phyloP scores from a whole-genome alignment of 225 moss, liverwort and hornwort genomes.

The Sphagnum contortum region DNA sequence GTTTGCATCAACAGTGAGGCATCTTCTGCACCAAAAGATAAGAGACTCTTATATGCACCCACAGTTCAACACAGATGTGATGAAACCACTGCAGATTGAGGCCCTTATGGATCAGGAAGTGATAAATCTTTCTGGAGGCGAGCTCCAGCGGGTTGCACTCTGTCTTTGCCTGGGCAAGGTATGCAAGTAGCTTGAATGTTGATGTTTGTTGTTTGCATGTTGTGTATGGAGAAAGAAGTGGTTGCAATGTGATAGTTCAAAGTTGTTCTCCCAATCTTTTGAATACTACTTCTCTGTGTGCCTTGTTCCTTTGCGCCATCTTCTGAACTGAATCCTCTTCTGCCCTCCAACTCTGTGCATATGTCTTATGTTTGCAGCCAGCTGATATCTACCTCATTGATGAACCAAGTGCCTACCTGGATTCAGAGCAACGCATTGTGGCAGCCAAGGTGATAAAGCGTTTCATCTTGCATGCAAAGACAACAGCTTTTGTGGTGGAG shows the following conservation, averaged over 20 bases:
- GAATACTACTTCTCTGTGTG: too few species aligned
- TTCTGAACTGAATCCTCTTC: too few species aligned
- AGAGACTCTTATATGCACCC: slow-evolving; percentile 98
- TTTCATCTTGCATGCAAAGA: slow-evolving; percentile 94
- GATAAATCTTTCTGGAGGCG: slow-evolving; percentile 84
- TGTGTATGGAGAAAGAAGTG: too few species aligned
- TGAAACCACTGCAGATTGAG: slow-evolving; percentile 92
- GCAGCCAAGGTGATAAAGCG: slow-evolving; percentile 95
- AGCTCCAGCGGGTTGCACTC: slow-evolving; percentile 86
- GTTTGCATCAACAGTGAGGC: slow-evolving; percentile 60
- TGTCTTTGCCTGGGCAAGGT: slow-evolving; percentile 98
- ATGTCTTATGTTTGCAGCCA: slow-evolving; percentile 41
- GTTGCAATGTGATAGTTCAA: too few species aligned
- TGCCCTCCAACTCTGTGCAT: too few species aligned
- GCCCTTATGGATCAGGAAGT: slow-evolving; percentile 92
- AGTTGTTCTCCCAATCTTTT: too few species aligned
- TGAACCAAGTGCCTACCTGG: slow-evolving; percentile 95
- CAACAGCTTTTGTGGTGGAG: slow-evolving; percentile 97
- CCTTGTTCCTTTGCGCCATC: too few species aligned
- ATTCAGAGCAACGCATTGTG: slow-evolving; percentile 97
- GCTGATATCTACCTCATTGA: slow-evolving; percentile 96
- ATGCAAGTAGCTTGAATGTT: background rate
- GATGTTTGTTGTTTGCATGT: too few species aligned
- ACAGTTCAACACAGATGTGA: slow-evolving; percentile 90
- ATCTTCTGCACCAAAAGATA: slow-evolving; percentile 72